Evolutionary conservation across 257 asterid genomes (phyloP), one percentile per base, ranked within the genome.

Genomic region (Penstemon barbatus): DNA sequence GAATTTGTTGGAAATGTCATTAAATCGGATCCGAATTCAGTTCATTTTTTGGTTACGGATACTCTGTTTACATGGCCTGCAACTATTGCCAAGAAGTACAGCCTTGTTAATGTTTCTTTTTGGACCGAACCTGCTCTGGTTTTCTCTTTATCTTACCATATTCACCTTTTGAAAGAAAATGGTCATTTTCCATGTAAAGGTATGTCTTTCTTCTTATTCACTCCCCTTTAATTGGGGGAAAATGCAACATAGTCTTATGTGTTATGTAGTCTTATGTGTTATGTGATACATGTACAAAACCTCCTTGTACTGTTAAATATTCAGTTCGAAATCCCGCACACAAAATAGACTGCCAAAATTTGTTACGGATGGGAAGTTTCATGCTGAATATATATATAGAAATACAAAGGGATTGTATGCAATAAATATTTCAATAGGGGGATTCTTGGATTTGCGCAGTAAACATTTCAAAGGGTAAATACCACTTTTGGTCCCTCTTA

Each of bases 81-180:
- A 4, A 40, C 50, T 43, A 71, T 85, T 64, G 87, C 87, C 25
- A 57, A 57, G 3, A 87, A 85, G 63, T 73, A 83, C 73, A 71
- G 71, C 37, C 80, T 87, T 51, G 79, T 87, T 40, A 75, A 42
- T 39, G 87, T 85, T 36, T 85, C 91, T 5, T 74, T 79, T 40
- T 82, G 84, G 87, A 82, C 87, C 0, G 69, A 79, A 58, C 82
- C 87, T 3, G 84, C 91, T 11, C 51, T 85, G 70, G 84, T 80
- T 6, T 85, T 83, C 69, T 59, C 89, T 25, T 10, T 80, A 52
- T 56, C 44, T 61, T 84, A 82, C 82, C 87, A 84, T 39, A 4
- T 71, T 61, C 77, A 73, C 0, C 73, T 84, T 48, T 80, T 86
- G 1, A 57, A 19, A 12, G 61, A 78, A 76, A 82, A 73, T 7